These are phyloP conservation scores for Protea cynaroides DNA, from an alignment of 164 flowering plant genomes.

Conservation along the genomic window DNA sequence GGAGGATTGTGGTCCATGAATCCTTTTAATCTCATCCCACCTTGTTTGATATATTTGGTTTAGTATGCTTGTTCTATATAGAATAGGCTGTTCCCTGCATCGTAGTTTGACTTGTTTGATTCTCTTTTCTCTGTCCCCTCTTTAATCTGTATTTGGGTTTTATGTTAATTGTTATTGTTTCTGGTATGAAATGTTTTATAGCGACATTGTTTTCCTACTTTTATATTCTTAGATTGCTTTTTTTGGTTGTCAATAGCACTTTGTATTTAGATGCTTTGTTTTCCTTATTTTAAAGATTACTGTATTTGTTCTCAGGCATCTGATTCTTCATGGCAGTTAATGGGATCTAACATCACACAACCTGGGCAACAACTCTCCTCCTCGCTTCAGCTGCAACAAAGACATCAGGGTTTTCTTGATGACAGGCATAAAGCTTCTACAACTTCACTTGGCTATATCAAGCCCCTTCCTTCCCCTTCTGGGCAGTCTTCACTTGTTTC, in stretches of 20 bases:
- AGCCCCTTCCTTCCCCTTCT: constrained; percentile 43
- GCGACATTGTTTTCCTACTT: too few relatives aligned
- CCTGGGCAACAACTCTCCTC: constrained; percentile 49
- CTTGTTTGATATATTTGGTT: too few relatives aligned
- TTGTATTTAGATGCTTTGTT: neutral
- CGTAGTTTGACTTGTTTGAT: too few relatives aligned
- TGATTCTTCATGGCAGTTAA: constrained; percentile 41
- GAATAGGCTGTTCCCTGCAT: too few relatives aligned
- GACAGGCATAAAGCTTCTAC: constrained; percentile 50
- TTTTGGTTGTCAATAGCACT: neutral
- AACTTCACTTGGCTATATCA: constrained; percentile 30
- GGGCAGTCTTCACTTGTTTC: constrained; percentile 36
- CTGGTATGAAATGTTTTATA: neutral
- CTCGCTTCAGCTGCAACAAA: constrained; percentile 53
- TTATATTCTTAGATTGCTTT: neutral
- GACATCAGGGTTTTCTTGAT: constrained; percentile 48
- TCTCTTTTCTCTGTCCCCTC: too few relatives aligned
- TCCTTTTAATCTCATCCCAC: too few relatives aligned
- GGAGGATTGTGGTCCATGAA: too few relatives aligned
- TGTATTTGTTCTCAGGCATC: constrained; percentile 20
- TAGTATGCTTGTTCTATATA: too few relatives aligned
- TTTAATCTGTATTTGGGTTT: too few relatives aligned
- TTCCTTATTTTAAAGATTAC: neutral
- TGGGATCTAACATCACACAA: constrained; percentile 35
- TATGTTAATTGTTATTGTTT: neutral